Base-by-base conservation (phyloP, 2,329 filamentous ascomycete genomes). In the Aspergillus fumigatiaffinis region DNA sequence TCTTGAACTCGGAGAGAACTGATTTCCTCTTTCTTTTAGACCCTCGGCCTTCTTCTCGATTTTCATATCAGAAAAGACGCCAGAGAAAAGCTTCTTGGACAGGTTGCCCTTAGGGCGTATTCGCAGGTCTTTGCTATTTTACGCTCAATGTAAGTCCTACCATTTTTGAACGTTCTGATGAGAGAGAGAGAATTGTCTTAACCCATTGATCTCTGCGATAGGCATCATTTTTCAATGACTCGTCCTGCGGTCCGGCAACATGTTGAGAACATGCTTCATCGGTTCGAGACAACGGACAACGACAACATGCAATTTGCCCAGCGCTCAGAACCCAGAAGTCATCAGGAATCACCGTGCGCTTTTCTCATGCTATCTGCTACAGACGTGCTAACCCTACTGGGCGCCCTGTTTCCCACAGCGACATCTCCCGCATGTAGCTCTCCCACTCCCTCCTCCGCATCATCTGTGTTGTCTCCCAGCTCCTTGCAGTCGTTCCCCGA, bases 11-110 rank as follows among this genome's bases (percentile, higher is more conserved):
- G 35, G 20, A 12, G 51, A 61, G 67, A 48, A 65, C 77, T 77
- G 63, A 78, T 35, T 21, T 61, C 14, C 12, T 5, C 29, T 21
- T 28, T 6, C 9, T 23, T 20, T 50, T 64, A 87, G 84, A 80
- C 79, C 20, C 79, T 84, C 58, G 82, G 82, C 51, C 78, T 86
- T 60, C 87, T 97, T 79, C 84, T 91, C 56, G 91, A 96, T 67
- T 93, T 96, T 72, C 91, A 96, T 76, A 91, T 97, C 66, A 92
- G 90, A 51, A 91, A 95, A 65, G 91, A 93, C 74, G 92, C 91
- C 46, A 86, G 94, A 47, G 90, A 96, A 68, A 92, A 81, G 62
- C 82, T 87, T 51, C 76, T 87, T 57, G 82, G 83, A 60, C 89
- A 93, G 70, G 88, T 97, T 56, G 91, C 89, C 55, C 86, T 89